These are phyloP conservation scores for Hymenoscyphus salicellus DNA, from an alignment of 2,329 filamentous ascomycete species.

Conservation along the genomic window DNA sequence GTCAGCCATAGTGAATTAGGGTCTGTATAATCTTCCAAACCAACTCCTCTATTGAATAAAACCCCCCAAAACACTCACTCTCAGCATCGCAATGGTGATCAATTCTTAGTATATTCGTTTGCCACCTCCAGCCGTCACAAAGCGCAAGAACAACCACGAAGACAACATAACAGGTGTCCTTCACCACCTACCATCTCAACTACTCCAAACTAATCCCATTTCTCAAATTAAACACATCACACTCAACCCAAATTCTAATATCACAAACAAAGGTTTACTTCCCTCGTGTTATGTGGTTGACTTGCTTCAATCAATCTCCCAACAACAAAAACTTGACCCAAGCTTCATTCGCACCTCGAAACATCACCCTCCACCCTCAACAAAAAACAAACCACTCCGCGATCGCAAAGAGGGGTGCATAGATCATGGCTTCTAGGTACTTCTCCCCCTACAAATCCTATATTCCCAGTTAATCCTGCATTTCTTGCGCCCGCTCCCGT, in stretches of 20 bases:
- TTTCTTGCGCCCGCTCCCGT: neutral
- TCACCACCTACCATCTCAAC: neutral
- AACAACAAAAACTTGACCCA: neutral
- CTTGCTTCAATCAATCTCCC: neutral
- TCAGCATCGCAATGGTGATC: neutral
- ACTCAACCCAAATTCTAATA: neutral
- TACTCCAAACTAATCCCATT: neutral
- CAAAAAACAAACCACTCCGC: neutral
- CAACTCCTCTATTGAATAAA: neutral
- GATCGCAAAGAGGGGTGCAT: neutral
- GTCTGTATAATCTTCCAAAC: neutral
- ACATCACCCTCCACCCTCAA: neutral
- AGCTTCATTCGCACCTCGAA: neutral
- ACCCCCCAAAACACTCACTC: neutral
- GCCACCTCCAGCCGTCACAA: constrained; percentile 3
- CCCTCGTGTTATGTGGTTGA: neutral
- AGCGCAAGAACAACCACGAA: neutral
- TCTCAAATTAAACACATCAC: neutral
- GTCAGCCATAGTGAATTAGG: neutral
- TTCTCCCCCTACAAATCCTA: neutral
- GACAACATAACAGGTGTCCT: neutral
- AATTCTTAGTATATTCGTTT: neutral
- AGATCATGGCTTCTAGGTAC: neutral
- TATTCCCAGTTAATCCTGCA: neutral
- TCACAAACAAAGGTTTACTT: neutral